Conservation (phyloP, 2,329 filamentous ascomycete genomes). For the Cryoendolithus antarcticus region DNA sequence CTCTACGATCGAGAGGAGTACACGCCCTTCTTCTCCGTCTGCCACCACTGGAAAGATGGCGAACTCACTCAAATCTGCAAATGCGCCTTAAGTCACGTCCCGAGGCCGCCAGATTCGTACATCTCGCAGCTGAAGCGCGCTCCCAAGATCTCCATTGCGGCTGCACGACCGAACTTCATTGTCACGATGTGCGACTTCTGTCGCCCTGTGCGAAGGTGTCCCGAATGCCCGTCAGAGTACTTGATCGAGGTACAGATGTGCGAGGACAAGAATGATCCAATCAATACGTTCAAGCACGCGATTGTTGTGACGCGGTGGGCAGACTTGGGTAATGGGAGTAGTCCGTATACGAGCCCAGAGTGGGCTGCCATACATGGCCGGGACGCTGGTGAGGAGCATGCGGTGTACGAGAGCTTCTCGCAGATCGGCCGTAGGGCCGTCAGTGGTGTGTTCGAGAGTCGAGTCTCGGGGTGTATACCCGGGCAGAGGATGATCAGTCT, state of each 20-base stretch:
- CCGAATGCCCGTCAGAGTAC: constrained; percentile 51
- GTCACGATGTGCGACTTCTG: constrained; percentile 43
- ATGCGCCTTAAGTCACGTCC: constrained; percentile 48
- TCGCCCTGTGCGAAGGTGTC: constrained; percentile 47
- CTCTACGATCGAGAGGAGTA: constrained; percentile 50
- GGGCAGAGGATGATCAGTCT: constrained; percentile 46
- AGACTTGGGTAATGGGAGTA: constrained; percentile 45
- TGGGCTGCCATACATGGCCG: constrained; percentile 45
- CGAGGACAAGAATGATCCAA: constrained; percentile 37
- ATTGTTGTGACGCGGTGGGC: constrained; percentile 51
- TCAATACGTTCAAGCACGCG: constrained; percentile 43
- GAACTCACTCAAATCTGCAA: constrained; percentile 48
- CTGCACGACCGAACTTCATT: constrained; percentile 32
- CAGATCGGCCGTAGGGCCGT: constrained; percentile 43
- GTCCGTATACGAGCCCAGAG: constrained; percentile 35
- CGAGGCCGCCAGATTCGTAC: constrained; percentile 31
- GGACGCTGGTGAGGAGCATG: constrained; percentile 9
- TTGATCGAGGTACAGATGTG: constrained; percentile 47
- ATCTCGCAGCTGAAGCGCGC: constrained; percentile 31
- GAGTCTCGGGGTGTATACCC: constrained; percentile 41
- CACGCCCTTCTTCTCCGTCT: constrained; percentile 49
- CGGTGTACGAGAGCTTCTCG: constrained; percentile 41
- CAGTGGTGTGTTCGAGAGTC: constrained; percentile 47
- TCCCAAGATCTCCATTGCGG: constrained; percentile 21
- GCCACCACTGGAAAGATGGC: constrained; percentile 51